A percentile compares a stretch with the other conserved stretches of the same genome.
Evolutionary conservation across 202 grass and related monocot species (phyloP).

Genomic region (Dendrocalamus latiflorus): DNA sequence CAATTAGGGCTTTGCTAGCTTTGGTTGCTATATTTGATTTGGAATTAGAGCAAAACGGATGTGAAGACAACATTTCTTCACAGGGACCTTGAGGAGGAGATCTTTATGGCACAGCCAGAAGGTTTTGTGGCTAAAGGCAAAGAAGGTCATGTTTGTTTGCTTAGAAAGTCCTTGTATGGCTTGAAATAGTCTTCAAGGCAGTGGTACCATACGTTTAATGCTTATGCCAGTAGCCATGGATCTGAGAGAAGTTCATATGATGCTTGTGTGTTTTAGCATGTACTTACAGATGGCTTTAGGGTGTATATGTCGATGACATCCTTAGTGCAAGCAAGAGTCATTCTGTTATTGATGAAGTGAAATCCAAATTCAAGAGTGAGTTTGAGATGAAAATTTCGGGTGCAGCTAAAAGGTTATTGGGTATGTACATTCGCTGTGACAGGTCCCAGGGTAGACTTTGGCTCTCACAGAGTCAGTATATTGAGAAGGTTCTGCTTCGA

Average conservation of each 20-base stretch:
- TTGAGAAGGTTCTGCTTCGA: not conserved
- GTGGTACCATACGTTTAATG: conserved; percentile 4
- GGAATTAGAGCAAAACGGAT: too few species aligned
- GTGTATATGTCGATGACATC: conserved; percentile 28
- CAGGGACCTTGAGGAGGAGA: too few species aligned
- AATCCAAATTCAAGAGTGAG: not conserved
- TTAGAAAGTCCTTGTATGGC: not conserved
- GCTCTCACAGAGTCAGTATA: too few species aligned
- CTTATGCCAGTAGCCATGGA: not conserved
- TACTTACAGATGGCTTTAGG: not conserved
- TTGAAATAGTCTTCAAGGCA: not conserved
- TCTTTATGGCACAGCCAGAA: too few species aligned
- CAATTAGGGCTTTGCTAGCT: too few species aligned
- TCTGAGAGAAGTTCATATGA: conserved; percentile 12
- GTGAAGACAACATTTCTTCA: too few species aligned
- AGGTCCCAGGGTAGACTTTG: not conserved
- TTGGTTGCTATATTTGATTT: too few species aligned
- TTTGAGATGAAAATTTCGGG: conserved; percentile 7
- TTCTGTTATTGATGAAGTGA: not conserved
- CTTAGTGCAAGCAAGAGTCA: not conserved
- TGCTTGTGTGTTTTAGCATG: conserved; percentile 15
- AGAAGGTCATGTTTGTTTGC: not conserved
- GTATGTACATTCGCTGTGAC: not conserved
- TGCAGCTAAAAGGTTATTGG: not conserved
- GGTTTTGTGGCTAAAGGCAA: too few species aligned